Evolutionary conservation across 1,284 basidiomycete species (phyloP), one percentile per base, ranked within the genome.

Genomic region (Taiwanofungus camphoratus): DNA sequence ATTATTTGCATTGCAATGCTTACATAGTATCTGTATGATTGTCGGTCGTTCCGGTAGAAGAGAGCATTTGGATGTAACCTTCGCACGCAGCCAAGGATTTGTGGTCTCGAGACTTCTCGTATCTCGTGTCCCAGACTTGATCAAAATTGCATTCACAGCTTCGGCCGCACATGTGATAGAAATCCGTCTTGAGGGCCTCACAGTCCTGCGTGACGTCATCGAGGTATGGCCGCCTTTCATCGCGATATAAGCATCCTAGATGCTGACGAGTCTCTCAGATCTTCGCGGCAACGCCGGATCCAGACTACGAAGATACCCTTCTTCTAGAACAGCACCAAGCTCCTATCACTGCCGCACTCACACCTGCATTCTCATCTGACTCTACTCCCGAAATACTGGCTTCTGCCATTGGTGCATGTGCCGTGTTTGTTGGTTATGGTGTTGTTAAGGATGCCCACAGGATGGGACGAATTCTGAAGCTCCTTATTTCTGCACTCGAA

Each of bases 321-420:
- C 70, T 99, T 2, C 74, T 99, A n/a, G 95, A 99, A 60, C 96
- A 99, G 62, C 90, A 97, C 63, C 95, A 99, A 67, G 96, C 96
- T 0, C 95, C 96, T 0, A 96, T 99, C 47, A 95, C 95, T 1
- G 92, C 96, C 2, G 96, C 96, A 0, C 74, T 99, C n/a, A 99
- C 94, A 0, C 95, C 96, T 0, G 94, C 95, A 0, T 99, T 99
- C 59, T 89, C 90, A 3, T 74, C 87, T 0, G 96, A 99, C 60
- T 92, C 93, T 1, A 92, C 93, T 1, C 94, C 95, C 0, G 95
- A 99, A 60, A 95, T 99, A 18, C 62, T 98, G 24, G 90, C 94
- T 0, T 82, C 87, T 12, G 95, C 94, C 0, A 83, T 99, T 18
- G 82, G 94, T 57, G 89, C 95, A 11, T 97, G 95, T 57, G 96